Conservation (phyloP, 306 rosid genomes). For the Canavalia gladiata region DNA sequence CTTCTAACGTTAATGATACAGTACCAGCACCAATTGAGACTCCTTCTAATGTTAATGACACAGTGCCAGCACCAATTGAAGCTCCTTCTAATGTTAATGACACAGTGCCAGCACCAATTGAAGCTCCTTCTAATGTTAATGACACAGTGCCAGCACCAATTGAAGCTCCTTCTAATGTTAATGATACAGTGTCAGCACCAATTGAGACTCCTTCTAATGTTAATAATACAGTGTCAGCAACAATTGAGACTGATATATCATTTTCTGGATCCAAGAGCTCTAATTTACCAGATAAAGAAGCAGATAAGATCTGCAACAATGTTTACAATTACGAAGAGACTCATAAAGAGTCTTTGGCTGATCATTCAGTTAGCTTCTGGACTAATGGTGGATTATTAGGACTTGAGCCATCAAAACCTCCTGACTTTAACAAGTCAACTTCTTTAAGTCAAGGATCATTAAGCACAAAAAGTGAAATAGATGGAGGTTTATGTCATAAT, state of each 20-base stretch:
- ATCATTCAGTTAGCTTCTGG: slow-evolving; percentile 78
- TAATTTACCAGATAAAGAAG: slow-evolving; percentile 54
- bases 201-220: neutral
- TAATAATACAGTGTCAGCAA: slow-evolving; percentile 37
- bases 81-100: slow-evolving; percentile 39
- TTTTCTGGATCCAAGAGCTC: slow-evolving; percentile 48
- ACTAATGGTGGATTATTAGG: slow-evolving; percentile 97
- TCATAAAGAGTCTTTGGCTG: slow-evolving; percentile 56
- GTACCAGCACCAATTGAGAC: slow-evolving; percentile 52
- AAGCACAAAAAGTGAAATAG: slow-evolving; percentile 48
- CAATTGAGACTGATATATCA: slow-evolving; percentile 47
- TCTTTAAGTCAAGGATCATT: slow-evolving; percentile 54
- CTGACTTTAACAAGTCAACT: slow-evolving; percentile 69
- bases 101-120: slow-evolving; percentile 54
- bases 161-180: slow-evolving; percentile 24
- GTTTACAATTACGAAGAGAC: slow-evolving; percentile 59
- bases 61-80: slow-evolving; percentile 52
- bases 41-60: slow-evolving; percentile 45
- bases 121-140: slow-evolving; percentile 30
- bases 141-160: slow-evolving; percentile 56
- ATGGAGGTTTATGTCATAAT: slow-evolving; percentile 47
- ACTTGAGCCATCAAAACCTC: slow-evolving; percentile 97
- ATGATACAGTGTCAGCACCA: slow-evolving; percentile 56
- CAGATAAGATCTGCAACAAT: slow-evolving; percentile 49
- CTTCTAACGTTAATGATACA: slow-evolving; percentile 48